Evolutionary conservation across 2,329 filamentous ascomycete genomes (phyloP), one percentile per base, ranked within the genome.

Genomic region (Fusarium haematococcum): DNA sequence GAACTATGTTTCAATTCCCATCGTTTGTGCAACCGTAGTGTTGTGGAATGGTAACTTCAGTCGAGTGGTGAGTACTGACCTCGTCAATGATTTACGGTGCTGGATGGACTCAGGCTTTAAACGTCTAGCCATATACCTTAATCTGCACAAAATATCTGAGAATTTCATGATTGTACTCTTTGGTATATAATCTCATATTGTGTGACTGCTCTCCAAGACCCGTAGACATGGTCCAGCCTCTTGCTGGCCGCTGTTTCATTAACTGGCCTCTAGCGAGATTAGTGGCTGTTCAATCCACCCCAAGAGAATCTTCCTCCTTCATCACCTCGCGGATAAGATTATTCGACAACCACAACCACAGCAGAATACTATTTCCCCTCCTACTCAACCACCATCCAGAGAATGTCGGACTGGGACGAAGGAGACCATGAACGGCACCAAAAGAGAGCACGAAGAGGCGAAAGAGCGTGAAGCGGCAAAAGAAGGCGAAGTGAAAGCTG

Each of bases 11-110:
- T 1, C n/a, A 13, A 7, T 30, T 30, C 9, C 8, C 9, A n/a
- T 30, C 5, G 25, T 13, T 18, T n/a, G 3, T 7, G 2, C n/a
- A 0, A 7, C n/a, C n/a, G 14, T 18, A 18, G 14, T 11, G 14
- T 27, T 50, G 9, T 4, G 16, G 6, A 23, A 7, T 43, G 11
- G 37, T 41, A n/a, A 41, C 8, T 9, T n/a, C 4, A 5, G n/a
- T 10, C 10, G 37, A n/a, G n/a, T 5, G 18, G 18, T 41, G 8
- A 41, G 35, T 4, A 8, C 35, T 43, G n/a, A 43, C 41, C 8
- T 27, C 2, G 23, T 27, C 4, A 23, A 50, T 27, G 8, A 50
- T 18, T 18, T 48, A 23, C 2, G 3, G 41, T 45, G 6, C 20
- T 23, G 4, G 20, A 23, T 23, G n/a, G 13, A 14, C 41, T 4